Evolutionary conservation across 2,329 filamentous ascomycete species (phyloP).

Genomic region (Aspergillus sp.): DNA sequence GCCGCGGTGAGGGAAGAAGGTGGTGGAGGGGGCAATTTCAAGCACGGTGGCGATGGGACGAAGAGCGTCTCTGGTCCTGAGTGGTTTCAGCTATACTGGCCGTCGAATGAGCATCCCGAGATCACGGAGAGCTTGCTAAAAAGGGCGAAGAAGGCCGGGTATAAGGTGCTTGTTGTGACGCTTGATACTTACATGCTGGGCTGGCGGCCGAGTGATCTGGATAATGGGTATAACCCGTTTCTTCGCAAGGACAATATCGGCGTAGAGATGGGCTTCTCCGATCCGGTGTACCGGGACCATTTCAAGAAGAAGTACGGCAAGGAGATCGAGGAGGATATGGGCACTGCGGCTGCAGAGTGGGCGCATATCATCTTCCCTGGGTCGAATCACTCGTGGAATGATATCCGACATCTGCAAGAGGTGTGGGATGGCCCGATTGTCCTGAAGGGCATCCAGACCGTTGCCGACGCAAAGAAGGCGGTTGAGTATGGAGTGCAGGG

Average conservation of each 20-base stretch:
- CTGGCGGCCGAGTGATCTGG: constrained; percentile 68
- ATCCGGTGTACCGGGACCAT: constrained; percentile 62
- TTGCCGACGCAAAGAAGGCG: not conserved
- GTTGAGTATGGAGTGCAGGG: not conserved
- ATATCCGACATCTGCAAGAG: constrained; percentile 56
- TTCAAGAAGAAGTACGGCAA: constrained; percentile 47
- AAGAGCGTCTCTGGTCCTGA: constrained; percentile 43
- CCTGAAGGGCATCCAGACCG: constrained; percentile 2
- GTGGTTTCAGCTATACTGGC: constrained; percentile 78
- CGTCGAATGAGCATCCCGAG: constrained; percentile 56
- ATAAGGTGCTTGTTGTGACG: constrained; percentile 67
- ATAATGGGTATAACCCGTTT: constrained; percentile 52
- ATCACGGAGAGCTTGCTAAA: constrained; percentile 63
- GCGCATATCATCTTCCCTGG: constrained; percentile 54
- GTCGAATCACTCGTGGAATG: constrained; percentile 57
- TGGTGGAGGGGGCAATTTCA: too few relatives aligned
- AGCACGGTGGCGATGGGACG: not conserved
- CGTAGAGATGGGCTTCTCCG: constrained; percentile 61
- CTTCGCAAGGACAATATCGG: constrained; percentile 42
- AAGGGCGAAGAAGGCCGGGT: constrained; percentile 61
- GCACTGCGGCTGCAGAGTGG: constrained; percentile 52
- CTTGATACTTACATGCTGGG: constrained; percentile 68
- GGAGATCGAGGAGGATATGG: constrained; percentile 46
- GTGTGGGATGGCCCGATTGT: constrained; percentile 44
- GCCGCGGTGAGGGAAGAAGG: constrained; percentile 53